Base-by-base conservation (phyloP, 2,329 filamentous ascomycete genomes). In the Cladosporium sp. region DNA sequence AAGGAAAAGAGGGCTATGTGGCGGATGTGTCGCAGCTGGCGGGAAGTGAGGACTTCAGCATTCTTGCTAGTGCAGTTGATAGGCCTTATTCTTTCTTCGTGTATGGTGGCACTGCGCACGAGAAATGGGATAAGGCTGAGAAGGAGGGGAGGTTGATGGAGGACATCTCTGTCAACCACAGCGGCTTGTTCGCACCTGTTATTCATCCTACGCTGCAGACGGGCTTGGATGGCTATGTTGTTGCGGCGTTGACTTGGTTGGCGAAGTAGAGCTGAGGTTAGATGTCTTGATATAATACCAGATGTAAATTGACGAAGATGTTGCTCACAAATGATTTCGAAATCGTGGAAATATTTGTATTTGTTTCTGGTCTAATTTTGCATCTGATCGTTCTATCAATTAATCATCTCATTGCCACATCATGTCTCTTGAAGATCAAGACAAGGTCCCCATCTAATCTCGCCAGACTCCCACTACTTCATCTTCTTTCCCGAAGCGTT, bases 101-200 rank as follows among this genome's bases (percentile, higher is more conserved):
- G 63, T 77, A 83, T 61, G 84, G 84, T 0, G 81, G 82, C 0
- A 76, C 77, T 25, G 79, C 82, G 58, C 68, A 70, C 0, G 74
- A 74, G 52, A 50, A 76, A 4, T 85, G 78, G 76, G 80, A 85
- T 67, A 68, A 74, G 60, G 74, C 72, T 13, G 72, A 77, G 65
- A 71, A 67, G 55, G 76, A 78, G 42, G 78, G 78, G 0, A 73
- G 61, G 58, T 68, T 75, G 59, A 71, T 76, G 61, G 71, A 72
- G 58, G 79, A 78, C 53, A 76, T 86, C 12, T 80, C 84, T 0
- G 78, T 78, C 0, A 87, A 87, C 62, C 84, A 87, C 65, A 81
- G 77, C 58, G 77, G 81, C 0, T 75, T 77, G 55, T 87, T 87
- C 70, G 79, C 80, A 32, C 84, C 83, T 4, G 78, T 77, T 0